phyloP scores from a whole-genome alignment of 2,329 filamentous ascomycete genomes.

The Cercospora janseana region DNA sequence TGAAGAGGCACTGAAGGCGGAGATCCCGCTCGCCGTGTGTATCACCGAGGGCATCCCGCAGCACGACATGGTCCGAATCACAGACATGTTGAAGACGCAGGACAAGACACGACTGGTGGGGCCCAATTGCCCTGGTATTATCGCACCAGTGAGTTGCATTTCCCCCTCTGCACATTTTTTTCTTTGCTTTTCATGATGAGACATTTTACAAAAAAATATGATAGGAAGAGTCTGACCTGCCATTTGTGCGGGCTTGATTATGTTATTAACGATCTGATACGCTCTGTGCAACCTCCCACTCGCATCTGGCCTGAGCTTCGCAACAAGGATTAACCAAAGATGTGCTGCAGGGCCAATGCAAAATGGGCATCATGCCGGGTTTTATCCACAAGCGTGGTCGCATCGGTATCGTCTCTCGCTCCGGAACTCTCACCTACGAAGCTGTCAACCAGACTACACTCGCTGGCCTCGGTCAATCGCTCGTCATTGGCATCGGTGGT shows the following conservation, averaged over 20 bases:
- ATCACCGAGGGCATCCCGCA: conserved; percentile 98
- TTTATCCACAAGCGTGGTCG: conserved; percentile 99
- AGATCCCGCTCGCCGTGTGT: conserved; percentile 92
- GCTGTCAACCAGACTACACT: conserved; percentile 99
- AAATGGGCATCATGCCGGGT: conserved; percentile 99
- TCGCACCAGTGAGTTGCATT: conserved; percentile 61
- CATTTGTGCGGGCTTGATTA: conserved; percentile 34
- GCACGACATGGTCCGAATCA: conserved; percentile 99
- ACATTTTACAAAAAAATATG: conserved; percentile 33
- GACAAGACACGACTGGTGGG: conserved; percentile 94
- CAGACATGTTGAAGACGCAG: conserved; percentile 95
- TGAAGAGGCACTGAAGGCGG: conserved; percentile 90
- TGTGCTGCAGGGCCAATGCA: conserved; percentile 82
- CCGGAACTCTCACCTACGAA: conserved; percentile 97
- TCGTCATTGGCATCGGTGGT: conserved; percentile 96
- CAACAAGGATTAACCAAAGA: conserved; percentile 14
- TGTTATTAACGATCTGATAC: conserved; percentile 16
- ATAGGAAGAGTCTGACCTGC: conserved; percentile 42
- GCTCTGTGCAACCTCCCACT: conserved; percentile 20
- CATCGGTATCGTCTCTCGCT: conserved; percentile 97
- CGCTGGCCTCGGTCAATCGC: conserved; percentile 92
- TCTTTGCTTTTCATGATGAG: conserved; percentile 24
- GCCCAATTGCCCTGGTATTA: conserved; percentile 97
- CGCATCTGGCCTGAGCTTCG: conserved; percentile 9
- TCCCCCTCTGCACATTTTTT: conserved; percentile 3